Conservation (phyloP, 2,329 filamentous ascomycete genomes). For the Whalleya microplaca region DNA sequence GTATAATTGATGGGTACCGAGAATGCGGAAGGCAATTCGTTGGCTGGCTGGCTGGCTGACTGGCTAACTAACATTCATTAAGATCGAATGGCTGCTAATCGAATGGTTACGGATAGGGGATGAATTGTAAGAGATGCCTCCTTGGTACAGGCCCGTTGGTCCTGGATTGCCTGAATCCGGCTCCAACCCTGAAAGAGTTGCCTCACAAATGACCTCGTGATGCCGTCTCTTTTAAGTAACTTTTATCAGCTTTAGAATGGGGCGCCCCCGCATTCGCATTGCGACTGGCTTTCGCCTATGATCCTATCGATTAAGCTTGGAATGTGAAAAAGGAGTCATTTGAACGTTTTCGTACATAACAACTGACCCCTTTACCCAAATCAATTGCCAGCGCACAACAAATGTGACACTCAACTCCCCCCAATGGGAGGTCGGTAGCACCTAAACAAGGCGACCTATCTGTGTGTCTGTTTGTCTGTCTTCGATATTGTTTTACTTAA, state of each 20-base stretch:
- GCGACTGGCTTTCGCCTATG: slow-evolving; percentile 11
- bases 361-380: slow-evolving; percentile 15
- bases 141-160: slow-evolving; percentile 9
- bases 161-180: slow-evolving; percentile 24
- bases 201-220: slow-evolving; percentile 24
- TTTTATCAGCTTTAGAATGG: slow-evolving; percentile 19
- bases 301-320: slow-evolving; percentile 8
- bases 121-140: neutral
- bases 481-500: slow-evolving; percentile 1
- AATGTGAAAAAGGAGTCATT: slow-evolving; percentile 20
- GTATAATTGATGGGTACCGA: slow-evolving; percentile 5
- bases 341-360: slow-evolving; percentile 25
- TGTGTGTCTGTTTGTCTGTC: slow-evolving; percentile 11
- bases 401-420: slow-evolving; percentile 12
- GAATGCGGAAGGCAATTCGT: slow-evolving; percentile 16
- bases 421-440: neutral
- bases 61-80: slow-evolving; percentile 12
- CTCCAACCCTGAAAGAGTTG: slow-evolving; percentile 17
- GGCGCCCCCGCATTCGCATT: slow-evolving; percentile 19
- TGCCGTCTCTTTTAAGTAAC: slow-evolving; percentile 20
- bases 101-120: slow-evolving; percentile 19
- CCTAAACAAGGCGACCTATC: neutral
- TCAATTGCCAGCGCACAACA: slow-evolving; percentile 23
- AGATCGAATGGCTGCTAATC: slow-evolving; percentile 21
- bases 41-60: too few species aligned